A percentile compares a stretch with the other conserved stretches of the same genome.
Evolutionary conservation across 352 stramenopile genomes (phyloP).

Genomic region (Saprolegnia parasitica): DNA sequence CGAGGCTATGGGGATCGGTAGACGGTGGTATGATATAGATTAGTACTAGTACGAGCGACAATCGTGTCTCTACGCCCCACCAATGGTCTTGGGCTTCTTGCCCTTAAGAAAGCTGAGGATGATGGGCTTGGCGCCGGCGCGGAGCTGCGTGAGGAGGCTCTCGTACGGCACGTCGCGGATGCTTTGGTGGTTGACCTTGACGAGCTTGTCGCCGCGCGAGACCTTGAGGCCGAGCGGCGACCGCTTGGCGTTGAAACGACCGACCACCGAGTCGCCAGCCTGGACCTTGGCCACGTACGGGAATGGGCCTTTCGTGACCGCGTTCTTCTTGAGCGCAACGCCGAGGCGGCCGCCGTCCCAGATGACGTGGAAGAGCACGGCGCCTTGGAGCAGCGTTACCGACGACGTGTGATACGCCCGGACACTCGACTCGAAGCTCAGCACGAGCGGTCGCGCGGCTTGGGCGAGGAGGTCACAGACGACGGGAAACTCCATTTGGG

Average conservation of each 20-base stretch:
- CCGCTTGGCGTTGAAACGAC: neutral
- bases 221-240: slow-evolving; percentile 9
- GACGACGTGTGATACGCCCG: neutral
- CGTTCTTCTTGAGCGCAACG: neutral
- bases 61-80: too few relatives aligned
- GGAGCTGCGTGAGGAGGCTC: neutral
- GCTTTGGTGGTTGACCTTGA: slow-evolving; percentile 27
- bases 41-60: too few relatives aligned
- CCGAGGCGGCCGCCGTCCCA: slow-evolving; percentile 17
- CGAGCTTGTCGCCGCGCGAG: slow-evolving; percentile 16
- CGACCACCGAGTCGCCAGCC: neutral
- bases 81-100: slow-evolving; percentile 8
- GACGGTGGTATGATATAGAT: too few relatives aligned
- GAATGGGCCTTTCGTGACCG: neutral
- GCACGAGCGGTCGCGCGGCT: slow-evolving; percentile 9
- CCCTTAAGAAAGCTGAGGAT: slow-evolving; percentile 22
- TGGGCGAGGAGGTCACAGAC: slow-evolving; percentile 3
- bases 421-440: slow-evolving; percentile 20
- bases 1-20: too few relatives aligned
- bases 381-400: slow-evolving; percentile 64
- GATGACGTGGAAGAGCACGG: slow-evolving; percentile 66
- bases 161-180: slow-evolving; percentile 8
- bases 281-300: slow-evolving; percentile 6
- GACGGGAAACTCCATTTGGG: slow-evolving; percentile 18
- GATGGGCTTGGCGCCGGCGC: slow-evolving; percentile 8